Evolutionary conservation across 2,329 filamentous ascomycete genomes (phyloP).

Genomic region (Penicillium hesseltinei): DNA sequence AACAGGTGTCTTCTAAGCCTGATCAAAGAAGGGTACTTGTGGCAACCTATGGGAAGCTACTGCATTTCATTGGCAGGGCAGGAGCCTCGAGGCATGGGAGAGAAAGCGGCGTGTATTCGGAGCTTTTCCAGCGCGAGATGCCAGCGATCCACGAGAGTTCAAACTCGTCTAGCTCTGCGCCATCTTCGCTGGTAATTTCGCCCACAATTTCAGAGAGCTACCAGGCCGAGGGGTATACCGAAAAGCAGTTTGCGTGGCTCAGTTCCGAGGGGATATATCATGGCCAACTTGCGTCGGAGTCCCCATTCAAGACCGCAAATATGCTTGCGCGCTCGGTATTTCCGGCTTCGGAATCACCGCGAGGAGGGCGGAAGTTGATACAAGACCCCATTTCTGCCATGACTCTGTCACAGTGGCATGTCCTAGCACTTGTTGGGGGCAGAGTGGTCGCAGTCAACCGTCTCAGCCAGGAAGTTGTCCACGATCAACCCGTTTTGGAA

Average conservation of each 20-base stretch:
- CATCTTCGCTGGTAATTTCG: slow-evolving; percentile 70
- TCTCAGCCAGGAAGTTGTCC: slow-evolving; percentile 79
- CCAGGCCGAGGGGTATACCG: slow-evolving; percentile 52
- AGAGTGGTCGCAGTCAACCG: slow-evolving; percentile 82
- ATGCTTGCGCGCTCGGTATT: slow-evolving; percentile 73
- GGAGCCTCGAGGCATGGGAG: slow-evolving; percentile 60
- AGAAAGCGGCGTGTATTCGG: slow-evolving; percentile 82
- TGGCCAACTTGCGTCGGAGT: slow-evolving; percentile 69
- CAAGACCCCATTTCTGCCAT: slow-evolving; percentile 76
- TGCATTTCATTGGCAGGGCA: slow-evolving; percentile 77
- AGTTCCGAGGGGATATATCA: slow-evolving; percentile 83
- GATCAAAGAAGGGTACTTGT: slow-evolving; percentile 77
- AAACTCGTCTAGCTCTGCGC: slow-evolving; percentile 56
- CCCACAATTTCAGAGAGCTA: slow-evolving; percentile 67
- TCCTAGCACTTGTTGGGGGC: slow-evolving; percentile 77
- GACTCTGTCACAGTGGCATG: slow-evolving; percentile 89
- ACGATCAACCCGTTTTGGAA: slow-evolving; percentile 82
- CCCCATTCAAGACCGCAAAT: slow-evolving; percentile 75
- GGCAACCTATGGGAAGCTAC: slow-evolving; percentile 71
- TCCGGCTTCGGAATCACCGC: slow-evolving; percentile 63
- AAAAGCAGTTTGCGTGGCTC: slow-evolving; percentile 79
- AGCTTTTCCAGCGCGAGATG: slow-evolving; percentile 82
- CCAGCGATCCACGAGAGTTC: slow-evolving; percentile 73
- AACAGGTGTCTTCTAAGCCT: slow-evolving; percentile 64
- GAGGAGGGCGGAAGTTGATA: slow-evolving; percentile 62